phyloP scores from a whole-genome alignment of 179 eudicot species.

The Vitellaria paradoxa region DNA sequence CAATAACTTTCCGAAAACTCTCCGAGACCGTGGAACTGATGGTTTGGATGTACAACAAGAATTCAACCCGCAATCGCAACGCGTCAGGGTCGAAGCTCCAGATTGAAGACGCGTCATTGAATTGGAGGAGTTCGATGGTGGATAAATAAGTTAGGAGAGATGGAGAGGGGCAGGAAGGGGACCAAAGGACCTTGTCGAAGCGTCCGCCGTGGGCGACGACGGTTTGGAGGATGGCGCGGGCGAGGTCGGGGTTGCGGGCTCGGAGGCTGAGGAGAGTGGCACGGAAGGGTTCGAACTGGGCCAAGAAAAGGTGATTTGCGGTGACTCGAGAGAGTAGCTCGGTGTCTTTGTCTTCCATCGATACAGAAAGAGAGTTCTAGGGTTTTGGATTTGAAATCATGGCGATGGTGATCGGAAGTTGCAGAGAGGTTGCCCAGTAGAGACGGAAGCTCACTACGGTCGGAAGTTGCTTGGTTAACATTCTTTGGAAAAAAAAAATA shows the following conservation, averaged over 20 bases:
- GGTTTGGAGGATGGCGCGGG: constrained; percentile 69
- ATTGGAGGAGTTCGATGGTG: constrained; percentile 63
- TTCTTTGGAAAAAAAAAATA: too few species aligned
- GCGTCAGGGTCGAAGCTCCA: constrained; percentile 46
- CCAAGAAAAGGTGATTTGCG: constrained; percentile 72
- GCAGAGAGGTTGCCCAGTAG: too few species aligned
- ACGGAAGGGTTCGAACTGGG: constrained; percentile 86
- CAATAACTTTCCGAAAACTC: constrained; percentile 9
- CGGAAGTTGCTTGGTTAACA: too few species aligned
- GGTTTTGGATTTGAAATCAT: constrained; percentile 5
- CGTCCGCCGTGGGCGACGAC: constrained; percentile 56
- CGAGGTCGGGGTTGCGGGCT: constrained; percentile 60
- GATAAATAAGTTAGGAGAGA: constrained; percentile 69
- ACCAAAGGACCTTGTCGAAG: constrained; percentile 44
- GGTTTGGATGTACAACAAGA: constrained; percentile 52
- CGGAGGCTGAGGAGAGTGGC: constrained; percentile 74
- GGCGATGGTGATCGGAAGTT: background rate
- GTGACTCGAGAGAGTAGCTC: constrained; percentile 51
- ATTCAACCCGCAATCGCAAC: constrained; percentile 64
- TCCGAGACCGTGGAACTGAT: constrained; percentile 45
- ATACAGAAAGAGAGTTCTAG: constrained; percentile 8
- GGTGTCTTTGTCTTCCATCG: constrained; percentile 52
- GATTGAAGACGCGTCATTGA: constrained; percentile 45
- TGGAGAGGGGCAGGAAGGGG: constrained; percentile 62
- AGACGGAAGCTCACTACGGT: too few species aligned